Base-by-base conservation (phyloP, 768 basidiomycete genomes). In the Lyophyllum decastes region DNA sequence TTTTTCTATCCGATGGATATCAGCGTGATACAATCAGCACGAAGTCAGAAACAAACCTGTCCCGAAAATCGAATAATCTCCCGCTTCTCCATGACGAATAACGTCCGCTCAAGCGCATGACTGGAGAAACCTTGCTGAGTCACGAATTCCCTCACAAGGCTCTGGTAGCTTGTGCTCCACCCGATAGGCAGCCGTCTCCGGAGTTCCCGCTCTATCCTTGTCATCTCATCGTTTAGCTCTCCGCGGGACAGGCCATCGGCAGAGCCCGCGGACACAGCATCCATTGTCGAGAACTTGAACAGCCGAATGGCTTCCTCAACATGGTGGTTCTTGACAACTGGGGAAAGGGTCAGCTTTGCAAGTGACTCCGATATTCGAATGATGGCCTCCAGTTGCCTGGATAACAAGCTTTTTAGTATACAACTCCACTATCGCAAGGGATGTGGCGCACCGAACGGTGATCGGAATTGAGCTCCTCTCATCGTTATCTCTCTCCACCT, bases 281-380 rank as follows among this genome's bases (percentile, higher is more conserved):
- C 95, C 96, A 99, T 98, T 2, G 97, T 98, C 9, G 95, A 98
- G 76, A 88, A 95, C 68, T 96, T 98, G 87, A 99, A 99, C 41
- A 99, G 74, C 10, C 97, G 90, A 64, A 98, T 98, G 6, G 97
- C 92, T 72, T 99, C 97, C 72, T 98, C 95, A 22, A 98, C 96
- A 64, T 99, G 95, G 69, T 95, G 89, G 48, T 89, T 89, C 66
- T 89, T 87, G 2, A 98, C 97, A 2, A 87, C 82, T 0, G 93
- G 81, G 0, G 90, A 89, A 16, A 99, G 80, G 2, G 94, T 94
- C 74, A 98, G 84, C 68, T 98, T 99, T 12, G 96, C 95, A 19
- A 98, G 79, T 2, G 96, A 90, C 71, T 99, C 97, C 1, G 97
- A 98, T 69, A 98, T 98, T 34, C 97, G 95, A 68, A 98, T 95